A percentile compares a stretch with the other conserved stretches of the same genome.
phyloP scores from a whole-genome alignment of 164 flowering plant species.

The Magnolia kwangsiensis region DNA sequence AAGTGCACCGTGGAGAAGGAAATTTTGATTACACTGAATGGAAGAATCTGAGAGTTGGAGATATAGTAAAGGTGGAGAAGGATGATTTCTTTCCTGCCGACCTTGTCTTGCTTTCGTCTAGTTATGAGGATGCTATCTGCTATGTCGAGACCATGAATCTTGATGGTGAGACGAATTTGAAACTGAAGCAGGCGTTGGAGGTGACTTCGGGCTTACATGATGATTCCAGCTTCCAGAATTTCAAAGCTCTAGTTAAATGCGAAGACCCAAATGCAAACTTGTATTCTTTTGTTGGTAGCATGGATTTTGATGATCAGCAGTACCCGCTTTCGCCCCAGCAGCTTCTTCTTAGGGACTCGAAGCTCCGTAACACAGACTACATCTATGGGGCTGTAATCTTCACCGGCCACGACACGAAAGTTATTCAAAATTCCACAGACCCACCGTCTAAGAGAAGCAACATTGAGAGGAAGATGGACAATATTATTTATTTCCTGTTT shows the following conservation, averaged over 20 bases:
- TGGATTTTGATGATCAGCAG: slow-evolving; percentile 60
- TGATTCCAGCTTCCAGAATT: slow-evolving; percentile 50
- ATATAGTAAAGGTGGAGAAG: slow-evolving; percentile 78
- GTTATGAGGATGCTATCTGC: slow-evolving; percentile 82
- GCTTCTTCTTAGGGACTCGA: slow-evolving; percentile 86
- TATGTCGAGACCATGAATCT: slow-evolving; percentile 98
- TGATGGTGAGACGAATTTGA: slow-evolving; percentile 96
- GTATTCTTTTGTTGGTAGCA: slow-evolving; percentile 76
- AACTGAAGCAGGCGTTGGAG: slow-evolving; percentile 81
- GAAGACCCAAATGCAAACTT: slow-evolving; percentile 94
- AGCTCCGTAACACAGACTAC: slow-evolving; percentile 83
- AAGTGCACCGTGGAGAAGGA: slow-evolving; percentile 60
- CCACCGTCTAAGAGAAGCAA: slow-evolving; percentile 95
- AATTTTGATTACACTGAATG: slow-evolving; percentile 56
- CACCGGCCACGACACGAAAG: slow-evolving; percentile 93
- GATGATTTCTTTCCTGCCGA: slow-evolving; percentile 93
- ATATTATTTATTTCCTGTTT: slow-evolving; percentile 68
- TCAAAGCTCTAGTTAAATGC: slow-evolving; percentile 69
- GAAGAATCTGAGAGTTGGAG: slow-evolving; percentile 83
- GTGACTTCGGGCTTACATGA: slow-evolving; percentile 55
- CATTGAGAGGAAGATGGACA: slow-evolving; percentile 83
- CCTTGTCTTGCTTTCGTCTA: slow-evolving; percentile 79
- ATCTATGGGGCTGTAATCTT: slow-evolving; percentile 84
- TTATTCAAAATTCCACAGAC: slow-evolving; percentile 78
- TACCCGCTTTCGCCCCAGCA: slow-evolving; percentile 78